These are phyloP conservation scores for Coccomyxa sp. DNA, from an alignment of 139 green algal genomes.

Conservation along the genomic window DNA sequence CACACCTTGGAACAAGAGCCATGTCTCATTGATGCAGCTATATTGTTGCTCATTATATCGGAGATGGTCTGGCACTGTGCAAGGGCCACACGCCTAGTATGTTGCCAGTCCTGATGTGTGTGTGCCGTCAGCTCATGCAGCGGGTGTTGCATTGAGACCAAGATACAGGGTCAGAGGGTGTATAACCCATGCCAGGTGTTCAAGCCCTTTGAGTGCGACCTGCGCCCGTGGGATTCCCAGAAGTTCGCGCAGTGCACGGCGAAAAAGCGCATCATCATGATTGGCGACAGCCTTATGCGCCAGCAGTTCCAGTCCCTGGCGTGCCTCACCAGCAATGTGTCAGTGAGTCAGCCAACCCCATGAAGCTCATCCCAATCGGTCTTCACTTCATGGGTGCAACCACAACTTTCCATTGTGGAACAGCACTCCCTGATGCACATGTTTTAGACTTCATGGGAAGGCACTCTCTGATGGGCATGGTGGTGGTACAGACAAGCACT, in stretches of 20 bases:
- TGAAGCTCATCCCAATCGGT: too few species aligned
- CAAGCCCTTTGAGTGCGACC: not conserved
- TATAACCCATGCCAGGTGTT: constrained; percentile 7
- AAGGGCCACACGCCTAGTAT: not conserved
- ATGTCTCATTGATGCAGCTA: not conserved
- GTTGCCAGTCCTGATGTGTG: not conserved
- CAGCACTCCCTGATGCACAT: not conserved
- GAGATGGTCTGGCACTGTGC: not conserved
- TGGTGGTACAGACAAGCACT: not conserved
- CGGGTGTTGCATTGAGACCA: not conserved
- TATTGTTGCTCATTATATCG: not conserved
- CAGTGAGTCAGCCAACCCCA: not conserved
- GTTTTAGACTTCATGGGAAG: not conserved
- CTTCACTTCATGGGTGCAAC: not conserved
- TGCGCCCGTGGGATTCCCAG: not conserved
- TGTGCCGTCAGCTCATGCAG: not conserved
- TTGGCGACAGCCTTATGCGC: not conserved
- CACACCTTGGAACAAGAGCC: not conserved
- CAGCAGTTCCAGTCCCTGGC: not conserved
- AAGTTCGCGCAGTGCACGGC: not conserved
- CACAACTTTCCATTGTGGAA: not conserved
- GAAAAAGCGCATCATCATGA: not conserved
- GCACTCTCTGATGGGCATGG: not conserved
- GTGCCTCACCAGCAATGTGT: not conserved
- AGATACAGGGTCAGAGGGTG: not conserved